Evolutionary conservation across 441 rosid genomes (phyloP), one percentile per base, ranked within the genome.

Genomic region (Syzygium syzygioides): DNA sequence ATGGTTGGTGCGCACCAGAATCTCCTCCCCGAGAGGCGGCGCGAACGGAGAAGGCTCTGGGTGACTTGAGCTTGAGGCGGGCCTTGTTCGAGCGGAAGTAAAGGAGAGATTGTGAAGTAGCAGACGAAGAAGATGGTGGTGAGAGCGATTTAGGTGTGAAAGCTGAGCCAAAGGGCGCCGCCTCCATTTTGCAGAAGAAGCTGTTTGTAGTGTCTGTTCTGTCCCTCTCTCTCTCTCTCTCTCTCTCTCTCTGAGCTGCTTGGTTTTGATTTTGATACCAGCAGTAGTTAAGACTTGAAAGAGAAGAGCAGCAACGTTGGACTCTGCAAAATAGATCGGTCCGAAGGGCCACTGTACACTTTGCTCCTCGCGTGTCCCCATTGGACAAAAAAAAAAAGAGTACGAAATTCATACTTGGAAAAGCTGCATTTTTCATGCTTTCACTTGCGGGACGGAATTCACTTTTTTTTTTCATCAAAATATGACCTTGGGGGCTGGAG

Each of bases 21-120:
- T 92, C 94, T 5, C 93, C 91, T 88, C 91, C 54, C 83, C 52
- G 52, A 37, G 95, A 92, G 87, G 96, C 90, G 88, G 97, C 93
- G 79, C 94, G 93, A 79, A 94, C 85, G 30, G 93, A 83, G 91
- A 93, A 89, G 86, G 91, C 87, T 60, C 91, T 56, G 18, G 76
- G 89, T 4, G 93, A 91, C 86, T 91, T 93, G 89, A 91, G 90
- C 85, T 94, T 93, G 90, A 90, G 90, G 18, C 55, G 45, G 80
- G 90, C 87, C 84, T 25, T 91, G 84, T 55, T 84, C 64, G 34
- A 37, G 68, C 87, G 56, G 48, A 55, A 62, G 55, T 17, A 56
- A 25, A 87, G 68, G 91, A 85, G 64, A 15, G 85, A 59, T 89
- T 94, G 88, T 84, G 92, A 87, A 89, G 53, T 41, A 90, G 92